Base-by-base conservation (phyloP, 1,139 yeast species). In the Geotrichum fermentans region DNA sequence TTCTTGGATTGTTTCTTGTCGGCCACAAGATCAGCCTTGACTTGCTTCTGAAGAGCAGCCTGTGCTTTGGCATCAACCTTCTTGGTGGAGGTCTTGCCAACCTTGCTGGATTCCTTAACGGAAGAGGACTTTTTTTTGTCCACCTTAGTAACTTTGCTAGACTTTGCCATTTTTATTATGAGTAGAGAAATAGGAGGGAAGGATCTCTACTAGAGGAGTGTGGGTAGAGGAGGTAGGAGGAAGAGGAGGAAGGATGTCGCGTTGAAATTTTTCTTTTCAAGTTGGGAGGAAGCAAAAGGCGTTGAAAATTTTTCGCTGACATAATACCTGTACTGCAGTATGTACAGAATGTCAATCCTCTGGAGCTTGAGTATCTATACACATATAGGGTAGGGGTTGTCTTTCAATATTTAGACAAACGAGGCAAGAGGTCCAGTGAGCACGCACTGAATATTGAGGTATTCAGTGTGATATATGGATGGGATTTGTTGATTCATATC, bases 21-120 rank as follows among this genome's bases (percentile, higher is more conserved):
- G 14, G 40, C 40, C 16, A 35, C 34, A 28, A 43, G 34, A n/a
- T 43, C 46, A 30, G 46, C 46, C 40, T 37, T 43, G 26, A 40
- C 13, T 21, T 40, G 43, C 35, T 40, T 40, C 26, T 40, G 36
- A 14, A 30, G 32, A 21, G 16, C 43, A 29, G 40, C 40, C 35
- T 34, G 17, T n/a, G 46, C 33, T 36, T 43, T 43, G 17, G 40
- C 13, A 20, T 43, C 33, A 8, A 26, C 40, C 40, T 43, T 37
- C 46, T 43, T 43, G 14, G 40, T 26, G 29, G 33, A 18, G 20
- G 40, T 28, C 40, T 43, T 43, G 21, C 39, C 17, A 20, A 43
- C 46, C 40, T 43, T 43, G 40, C 40, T 34, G 21, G 40, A 35
- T 18, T 18, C 33, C 46, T 43, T 43, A 29, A 36, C 46, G 14